Percentiles rank a stretch among this genome's conserved stretches.
phyloP scores from a whole-genome alignment of 75 land plant species.

The Picea glauca region DNA sequence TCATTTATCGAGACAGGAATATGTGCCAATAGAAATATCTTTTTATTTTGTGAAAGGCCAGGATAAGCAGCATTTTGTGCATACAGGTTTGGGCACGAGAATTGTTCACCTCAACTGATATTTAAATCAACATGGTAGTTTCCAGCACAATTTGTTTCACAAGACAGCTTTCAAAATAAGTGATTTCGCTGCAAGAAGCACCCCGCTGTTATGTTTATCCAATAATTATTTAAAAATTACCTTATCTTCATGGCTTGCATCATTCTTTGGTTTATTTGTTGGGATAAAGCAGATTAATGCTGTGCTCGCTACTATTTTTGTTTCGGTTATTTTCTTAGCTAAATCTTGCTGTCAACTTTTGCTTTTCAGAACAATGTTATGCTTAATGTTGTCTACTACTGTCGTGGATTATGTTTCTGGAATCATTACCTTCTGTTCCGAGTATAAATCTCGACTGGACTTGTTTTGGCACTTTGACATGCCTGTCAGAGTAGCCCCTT shows the following conservation, averaged over 20 bases:
- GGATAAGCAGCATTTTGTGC: conserved; percentile 2
- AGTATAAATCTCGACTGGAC: neutral
- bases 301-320: neutral
- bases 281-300: neutral
- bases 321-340: neutral
- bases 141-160: conserved; percentile 2
- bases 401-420: neutral
- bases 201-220: conserved; percentile 3
- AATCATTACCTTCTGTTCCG: neutral
- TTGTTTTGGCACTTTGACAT: neutral
- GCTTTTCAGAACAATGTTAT: neutral
- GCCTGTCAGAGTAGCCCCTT: neutral
- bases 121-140: conserved; percentile 1
- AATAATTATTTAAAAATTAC: conserved; percentile 1
- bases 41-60: neutral
- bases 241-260: neutral
- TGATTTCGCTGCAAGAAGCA: neutral
- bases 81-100: neutral
- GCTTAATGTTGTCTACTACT: neutral
- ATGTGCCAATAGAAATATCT: neutral
- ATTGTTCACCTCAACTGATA: conserved; percentile 2
- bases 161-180: neutral
- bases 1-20: conserved; percentile 3
- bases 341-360: neutral
- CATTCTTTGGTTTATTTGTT: neutral